These are phyloP conservation scores for Sindora glabra DNA, from an alignment of 306 rosid genomes.

Conservation along the genomic window DNA sequence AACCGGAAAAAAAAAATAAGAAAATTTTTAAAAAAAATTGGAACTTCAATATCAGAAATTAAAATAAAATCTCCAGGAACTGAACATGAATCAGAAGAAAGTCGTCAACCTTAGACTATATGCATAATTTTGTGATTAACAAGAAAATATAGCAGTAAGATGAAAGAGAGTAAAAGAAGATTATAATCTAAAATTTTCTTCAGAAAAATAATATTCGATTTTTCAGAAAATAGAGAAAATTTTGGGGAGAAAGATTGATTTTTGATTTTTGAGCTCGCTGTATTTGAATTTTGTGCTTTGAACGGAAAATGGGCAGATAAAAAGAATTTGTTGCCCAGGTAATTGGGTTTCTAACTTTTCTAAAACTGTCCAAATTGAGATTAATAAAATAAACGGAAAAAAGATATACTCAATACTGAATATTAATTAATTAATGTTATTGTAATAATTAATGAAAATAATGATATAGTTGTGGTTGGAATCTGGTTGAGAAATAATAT, in stretches of 20 bases:
- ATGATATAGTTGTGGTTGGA: slow-evolving; percentile 63
- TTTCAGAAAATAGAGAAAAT: slow-evolving; percentile 12
- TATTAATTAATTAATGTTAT: slow-evolving; percentile 29
- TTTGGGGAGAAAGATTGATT: slow-evolving; percentile 23
- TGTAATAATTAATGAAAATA: slow-evolving; percentile 31
- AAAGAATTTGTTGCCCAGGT: slow-evolving; percentile 55
- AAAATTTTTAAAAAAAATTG: no score
- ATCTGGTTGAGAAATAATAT: slow-evolving; percentile 51
- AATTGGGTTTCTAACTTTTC: slow-evolving; percentile 67
- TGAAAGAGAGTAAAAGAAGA: slow-evolving; percentile 15
- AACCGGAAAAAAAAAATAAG: slow-evolving; percentile 1
- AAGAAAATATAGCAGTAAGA: slow-evolving; percentile 7
- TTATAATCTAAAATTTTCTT: slow-evolving; percentile 19
- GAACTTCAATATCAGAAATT: slow-evolving; percentile 2
- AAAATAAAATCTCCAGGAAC: slow-evolving; percentile 9
- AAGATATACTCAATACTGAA: slow-evolving; percentile 32
- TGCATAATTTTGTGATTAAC: slow-evolving; percentile 3
- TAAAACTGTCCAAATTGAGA: slow-evolving; percentile 57
- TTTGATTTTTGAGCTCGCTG: slow-evolving; percentile 27
- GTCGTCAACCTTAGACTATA: slow-evolving; percentile 16
- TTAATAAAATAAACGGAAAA: slow-evolving; percentile 40
- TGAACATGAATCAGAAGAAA: slow-evolving; percentile 19
- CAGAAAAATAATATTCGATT: slow-evolving; percentile 13
- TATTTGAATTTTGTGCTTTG: slow-evolving; percentile 34
- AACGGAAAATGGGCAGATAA: slow-evolving; percentile 51